Base-by-base conservation (phyloP, 306 rosid genomes). In the Adenanthera pavonina region DNA sequence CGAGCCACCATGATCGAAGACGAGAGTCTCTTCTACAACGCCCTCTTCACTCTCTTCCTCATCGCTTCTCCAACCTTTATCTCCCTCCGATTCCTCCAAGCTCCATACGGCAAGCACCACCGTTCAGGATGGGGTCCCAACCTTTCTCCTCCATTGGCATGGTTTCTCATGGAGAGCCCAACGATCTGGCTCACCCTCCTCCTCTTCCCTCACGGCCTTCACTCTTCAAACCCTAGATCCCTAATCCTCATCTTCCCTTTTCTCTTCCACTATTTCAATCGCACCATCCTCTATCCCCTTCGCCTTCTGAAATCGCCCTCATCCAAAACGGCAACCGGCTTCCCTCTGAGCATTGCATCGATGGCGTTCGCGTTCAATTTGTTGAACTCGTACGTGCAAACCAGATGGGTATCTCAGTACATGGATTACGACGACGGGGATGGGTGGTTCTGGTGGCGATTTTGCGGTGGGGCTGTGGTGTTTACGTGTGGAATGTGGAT, bases 121-220 rank as follows among this genome's bases (percentile, higher is more conserved):
- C 81, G 91, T 0, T 81, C 91, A 0, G 94, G 99, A 8, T 95
- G 97, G 97, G 99, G 97, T 36, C 98, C 98, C 9, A 85, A 85
- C 20, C 79, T 95, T 4, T 59, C 96, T 2, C 80, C 96, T 0
- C 91, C 96, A 0, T 34, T 93, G 8, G 97, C 99, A 14, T 95
- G 98, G 98, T 84, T 93, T 44, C 88, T 93, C 10, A 95, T 95
- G 99, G 97, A 95, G 69, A 89, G 92, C 74, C 97, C 97, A 5
- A 87, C 97, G 0, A 86, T 91, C 2, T 91, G 94, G 92, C 87
- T 95, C 65, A 90, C 97, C 75, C 84, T 93, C 43, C 64, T 88
- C 71, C 87, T 95, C 84, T 89, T 95, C 41, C 97, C 97, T 15
- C 64, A 11, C 2, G 94, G 98, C 59, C 52, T 6, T 8, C 84